Conservation (phyloP, 768 basidiomycete species). For the Gloeostereum incarnatum region DNA sequence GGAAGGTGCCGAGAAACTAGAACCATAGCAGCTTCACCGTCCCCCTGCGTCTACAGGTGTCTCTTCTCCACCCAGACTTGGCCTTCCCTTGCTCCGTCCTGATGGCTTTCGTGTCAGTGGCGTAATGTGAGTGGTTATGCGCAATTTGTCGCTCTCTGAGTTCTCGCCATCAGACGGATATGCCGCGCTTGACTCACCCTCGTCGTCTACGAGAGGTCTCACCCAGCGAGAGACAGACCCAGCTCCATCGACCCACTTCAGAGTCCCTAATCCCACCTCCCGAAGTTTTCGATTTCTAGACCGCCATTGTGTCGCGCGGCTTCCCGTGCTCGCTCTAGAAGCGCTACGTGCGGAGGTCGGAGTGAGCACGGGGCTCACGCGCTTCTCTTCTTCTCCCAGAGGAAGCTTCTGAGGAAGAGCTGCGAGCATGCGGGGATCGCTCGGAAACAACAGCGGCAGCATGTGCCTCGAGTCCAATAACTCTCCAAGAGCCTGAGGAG, state of each 20-base stretch:
- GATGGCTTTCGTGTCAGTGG: slow-evolving; percentile 66
- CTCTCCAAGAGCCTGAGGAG: slow-evolving; percentile 83
- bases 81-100: slow-evolving; percentile 40
- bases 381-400: slow-evolving; percentile 22
- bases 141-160: slow-evolving; percentile 22
- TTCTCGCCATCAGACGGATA: slow-evolving; percentile 1
- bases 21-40: too few relatives aligned
- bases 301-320: slow-evolving; percentile 40
- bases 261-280: slow-evolving; percentile 44
- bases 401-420: slow-evolving; percentile 47
- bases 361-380: slow-evolving; percentile 12
- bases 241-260: slow-evolving; percentile 67
- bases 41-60: too few relatives aligned
- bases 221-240: slow-evolving; percentile 55
- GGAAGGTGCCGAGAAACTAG: too few relatives aligned
- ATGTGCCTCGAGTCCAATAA: slow-evolving; percentile 88
- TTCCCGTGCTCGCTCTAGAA: slow-evolving; percentile 26
- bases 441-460: slow-evolving; percentile 81
- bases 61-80: slow-evolving; percentile 33
- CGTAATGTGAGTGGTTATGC: slow-evolving; percentile 34
- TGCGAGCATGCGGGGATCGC: slow-evolving; percentile 68
- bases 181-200: slow-evolving; percentile 17
- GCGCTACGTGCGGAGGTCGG: slow-evolving; percentile 23
- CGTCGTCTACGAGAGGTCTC: slow-evolving; percentile 33
- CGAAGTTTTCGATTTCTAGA: slow-evolving; percentile 52